A percentile compares a stretch with the other conserved stretches of the same genome.
Conservation (phyloP, 2,329 filamentous ascomycete species). For the Botrytis paeoniae region DNA sequence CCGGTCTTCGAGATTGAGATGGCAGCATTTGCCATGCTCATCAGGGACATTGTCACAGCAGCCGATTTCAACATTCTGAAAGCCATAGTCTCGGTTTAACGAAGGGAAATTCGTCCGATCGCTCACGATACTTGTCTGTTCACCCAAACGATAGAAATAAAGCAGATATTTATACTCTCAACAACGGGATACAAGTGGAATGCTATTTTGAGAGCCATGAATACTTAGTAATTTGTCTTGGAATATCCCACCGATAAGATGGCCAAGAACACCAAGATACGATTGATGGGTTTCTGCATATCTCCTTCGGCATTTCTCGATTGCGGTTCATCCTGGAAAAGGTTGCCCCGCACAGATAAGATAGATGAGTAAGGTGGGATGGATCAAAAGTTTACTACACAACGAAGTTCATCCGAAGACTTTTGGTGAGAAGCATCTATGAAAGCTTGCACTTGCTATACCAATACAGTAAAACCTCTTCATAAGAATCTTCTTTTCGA, state of each 20-base stretch:
- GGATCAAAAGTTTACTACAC: not conserved
- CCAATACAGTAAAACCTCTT: not conserved
- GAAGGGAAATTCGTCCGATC: not conserved
- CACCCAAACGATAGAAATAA: not conserved
- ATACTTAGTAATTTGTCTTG: not conserved
- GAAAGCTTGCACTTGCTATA: not conserved
- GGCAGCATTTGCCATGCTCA: conserved; percentile 14
- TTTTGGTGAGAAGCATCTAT: not conserved
- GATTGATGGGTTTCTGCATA: conserved; percentile 10
- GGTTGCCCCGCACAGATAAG: conserved; percentile 17
- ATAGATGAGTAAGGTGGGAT: conserved; percentile 7
- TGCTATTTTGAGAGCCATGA: not conserved
- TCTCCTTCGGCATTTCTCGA: not conserved
- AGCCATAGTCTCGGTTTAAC: not conserved
- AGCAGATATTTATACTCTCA: conserved; percentile 4
- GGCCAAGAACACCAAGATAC: not conserved
- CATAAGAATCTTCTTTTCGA: not conserved
- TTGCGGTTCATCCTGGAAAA: not conserved
- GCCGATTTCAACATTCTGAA: conserved; percentile 12
- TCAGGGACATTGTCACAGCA: conserved; percentile 5
- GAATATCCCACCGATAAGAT: not conserved
- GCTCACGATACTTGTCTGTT: not conserved
- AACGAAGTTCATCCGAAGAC: not conserved
- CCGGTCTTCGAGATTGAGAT: conserved; percentile 18
- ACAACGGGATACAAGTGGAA: not conserved